These are phyloP conservation scores for Tulasnella sp. DNA, from an alignment of 768 basidiomycete species.

Conservation along the genomic window DNA sequence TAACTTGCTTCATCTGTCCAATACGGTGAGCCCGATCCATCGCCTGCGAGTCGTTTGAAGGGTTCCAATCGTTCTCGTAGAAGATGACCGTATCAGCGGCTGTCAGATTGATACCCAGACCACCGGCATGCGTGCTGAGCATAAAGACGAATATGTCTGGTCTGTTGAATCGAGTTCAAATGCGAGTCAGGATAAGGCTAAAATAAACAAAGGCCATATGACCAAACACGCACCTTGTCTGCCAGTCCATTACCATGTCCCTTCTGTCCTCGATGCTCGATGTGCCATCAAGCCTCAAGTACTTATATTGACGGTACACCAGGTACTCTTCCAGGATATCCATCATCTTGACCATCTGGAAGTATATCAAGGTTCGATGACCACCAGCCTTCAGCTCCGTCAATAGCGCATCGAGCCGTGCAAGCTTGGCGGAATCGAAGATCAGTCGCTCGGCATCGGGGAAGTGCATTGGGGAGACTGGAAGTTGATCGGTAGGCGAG, in stretches of 20 bases:
- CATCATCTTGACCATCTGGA: constrained; percentile 99
- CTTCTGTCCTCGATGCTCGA: constrained; percentile 91
- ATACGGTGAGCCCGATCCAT: constrained; percentile 98
- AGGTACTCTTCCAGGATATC: constrained; percentile 98
- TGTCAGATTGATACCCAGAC: constrained; percentile 90
- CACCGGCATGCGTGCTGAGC: constrained; percentile 89
- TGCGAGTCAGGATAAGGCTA: neutral
- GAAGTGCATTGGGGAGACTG: constrained; percentile 75
- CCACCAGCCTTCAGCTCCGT: constrained; percentile 87
- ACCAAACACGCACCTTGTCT: constrained; percentile 61
- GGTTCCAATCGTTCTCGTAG: constrained; percentile 94
- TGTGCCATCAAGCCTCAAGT: constrained; percentile 82
- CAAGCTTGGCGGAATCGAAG: constrained; percentile 93
- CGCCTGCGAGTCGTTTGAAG: constrained; percentile 93
- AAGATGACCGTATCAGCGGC: constrained; percentile 95
- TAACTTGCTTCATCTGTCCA: constrained; percentile 94
- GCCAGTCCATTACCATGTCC: constrained; percentile 99
- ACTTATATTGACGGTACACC: constrained; percentile 93
- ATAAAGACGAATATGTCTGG: constrained; percentile 84
- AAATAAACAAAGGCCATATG: neutral
- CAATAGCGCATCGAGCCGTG: constrained; percentile 76
- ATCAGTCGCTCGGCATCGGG: constrained; percentile 92
- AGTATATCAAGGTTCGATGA: constrained; percentile 91
- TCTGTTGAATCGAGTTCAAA: constrained; percentile 30
- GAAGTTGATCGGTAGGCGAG: constrained; percentile 64